Evolutionary conservation across 768 basidiomycete species (phyloP), one percentile per base, ranked within the genome.

Genomic region (Holtermanniella nyarrowii): DNA sequence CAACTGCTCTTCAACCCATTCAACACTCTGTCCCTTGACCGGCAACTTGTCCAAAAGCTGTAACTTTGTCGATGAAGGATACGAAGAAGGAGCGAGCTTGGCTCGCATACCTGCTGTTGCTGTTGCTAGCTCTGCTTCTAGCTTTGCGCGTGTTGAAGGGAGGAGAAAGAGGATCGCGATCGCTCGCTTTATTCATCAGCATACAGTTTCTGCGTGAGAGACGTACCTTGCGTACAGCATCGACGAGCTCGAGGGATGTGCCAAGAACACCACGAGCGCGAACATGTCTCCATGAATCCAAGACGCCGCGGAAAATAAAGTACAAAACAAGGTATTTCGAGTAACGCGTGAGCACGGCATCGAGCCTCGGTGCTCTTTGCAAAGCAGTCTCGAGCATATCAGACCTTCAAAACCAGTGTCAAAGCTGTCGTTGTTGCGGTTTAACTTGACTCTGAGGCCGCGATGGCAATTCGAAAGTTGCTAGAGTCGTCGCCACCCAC

Each of bases 1-100:
- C 63, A 64, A 64, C 51, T 71, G 65, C 14, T 58, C 48, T 42
- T 65, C 55, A 18, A 71, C 44, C 69, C 69, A 71, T 24, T 58
- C 61, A 20, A 55, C 48, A 37, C 49, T 52, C 25, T 61, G 57
- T 1, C 69, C 67, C 26, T 69, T 50, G 37, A 58, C 53, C 2
- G 69, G 65, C 37, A 70, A 27, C 12, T 48, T 51, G 18, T 52
- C 53, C 4, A 58, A 54, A 1, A 50, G 25, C 0, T 56, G 58
- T 16, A 68, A 47, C 1, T 49, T 47, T 1, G 61, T 57, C 3
- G 62, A 66, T 43, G 59, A 56, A 1, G 66, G 61, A 43, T 65
- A 62, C 5, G 45, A 46, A 10, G 53, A 39, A 4, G 68, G 65
- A 5, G 56, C 65, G 10, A 68, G 48, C 47, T 69, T 71, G 22